phyloP scores from a whole-genome alignment of 2,329 filamentous ascomycete genomes.

The Penicillium griseofulvum region DNA sequence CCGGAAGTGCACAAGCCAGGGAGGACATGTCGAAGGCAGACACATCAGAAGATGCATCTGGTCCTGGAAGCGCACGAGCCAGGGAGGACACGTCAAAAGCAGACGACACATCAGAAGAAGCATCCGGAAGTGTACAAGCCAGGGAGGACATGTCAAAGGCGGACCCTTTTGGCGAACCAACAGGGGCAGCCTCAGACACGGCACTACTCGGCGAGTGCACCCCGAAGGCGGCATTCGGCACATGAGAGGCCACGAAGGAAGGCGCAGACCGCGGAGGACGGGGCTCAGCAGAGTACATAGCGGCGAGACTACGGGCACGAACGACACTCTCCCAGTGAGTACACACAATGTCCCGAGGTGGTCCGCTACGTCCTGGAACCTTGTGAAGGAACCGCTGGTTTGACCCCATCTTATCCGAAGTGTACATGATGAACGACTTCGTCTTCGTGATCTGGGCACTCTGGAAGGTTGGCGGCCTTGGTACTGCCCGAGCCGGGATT shows the following conservation, averaged over 20 bases:
- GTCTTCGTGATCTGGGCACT: neutral
- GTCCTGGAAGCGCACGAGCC: too few species aligned
- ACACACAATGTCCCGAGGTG: too few species aligned
- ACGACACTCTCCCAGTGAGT: neutral
- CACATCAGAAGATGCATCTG: neutral
- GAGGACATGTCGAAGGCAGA: neutral
- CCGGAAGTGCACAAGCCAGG: neutral
- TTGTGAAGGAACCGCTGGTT: constrained; percentile 1
- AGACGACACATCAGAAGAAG: neutral
- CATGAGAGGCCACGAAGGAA: neutral
- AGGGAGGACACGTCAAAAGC: neutral
- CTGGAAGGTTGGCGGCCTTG: neutral
- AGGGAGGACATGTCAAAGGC: neutral
- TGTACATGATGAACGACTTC: neutral
- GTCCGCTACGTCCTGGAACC: neutral
- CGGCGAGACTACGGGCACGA: neutral
- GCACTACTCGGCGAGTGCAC: neutral
- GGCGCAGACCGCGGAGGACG: neutral
- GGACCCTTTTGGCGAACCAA: neutral
- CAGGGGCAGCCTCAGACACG: neutral
- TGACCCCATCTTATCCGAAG: neutral
- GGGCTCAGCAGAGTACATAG: neutral
- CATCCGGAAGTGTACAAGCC: neutral
- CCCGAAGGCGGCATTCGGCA: neutral
- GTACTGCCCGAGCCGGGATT: neutral